A percentile compares a stretch with the other conserved stretches of the same genome.
Conservation (phyloP, 1,284 basidiomycete species). For the Laetiporus sulphureus region DNA sequence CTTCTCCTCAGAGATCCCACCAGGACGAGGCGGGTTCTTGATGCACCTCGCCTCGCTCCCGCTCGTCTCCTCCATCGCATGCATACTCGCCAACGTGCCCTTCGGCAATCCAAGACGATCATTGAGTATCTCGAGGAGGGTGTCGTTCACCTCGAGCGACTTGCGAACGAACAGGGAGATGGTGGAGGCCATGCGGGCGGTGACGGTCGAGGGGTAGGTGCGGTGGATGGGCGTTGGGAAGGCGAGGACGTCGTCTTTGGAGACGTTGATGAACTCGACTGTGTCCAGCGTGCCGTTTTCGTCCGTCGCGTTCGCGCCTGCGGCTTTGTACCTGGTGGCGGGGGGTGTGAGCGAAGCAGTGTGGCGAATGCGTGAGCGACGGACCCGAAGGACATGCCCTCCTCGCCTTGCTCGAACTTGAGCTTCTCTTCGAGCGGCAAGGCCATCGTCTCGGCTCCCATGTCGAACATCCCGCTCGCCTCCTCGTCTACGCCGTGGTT, state of each 20-base stretch:
- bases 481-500: slow-evolving; percentile 30
- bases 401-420: slow-evolving; percentile 32
- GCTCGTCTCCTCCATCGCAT: slow-evolving; percentile 27
- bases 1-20: slow-evolving; percentile 18
- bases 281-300: slow-evolving; percentile 27
- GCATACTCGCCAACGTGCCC: slow-evolving; percentile 23
- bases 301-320: slow-evolving; percentile 29
- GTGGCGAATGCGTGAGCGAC: slow-evolving; percentile 5
- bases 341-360: neutral
- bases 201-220: slow-evolving; percentile 28
- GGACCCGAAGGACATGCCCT: slow-evolving; percentile 29
- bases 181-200: slow-evolving; percentile 25
- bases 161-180: slow-evolving; percentile 28
- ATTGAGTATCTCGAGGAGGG: slow-evolving; percentile 28
- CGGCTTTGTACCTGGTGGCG: slow-evolving; percentile 25
- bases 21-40: slow-evolving; percentile 22
- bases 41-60: slow-evolving; percentile 34
- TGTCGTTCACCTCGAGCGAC: slow-evolving; percentile 27
- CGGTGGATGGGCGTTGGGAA: slow-evolving; percentile 26
- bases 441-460: slow-evolving; percentile 30
- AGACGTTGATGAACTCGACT: slow-evolving; percentile 28
- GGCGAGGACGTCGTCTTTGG: slow-evolving; percentile 27
- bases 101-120: slow-evolving; percentile 15
- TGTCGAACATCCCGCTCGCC: slow-evolving; percentile 29
- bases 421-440: slow-evolving; percentile 32